Base-by-base conservation (phyloP, 495 filamentous ascomycete species). In the Evernia prunastri region DNA sequence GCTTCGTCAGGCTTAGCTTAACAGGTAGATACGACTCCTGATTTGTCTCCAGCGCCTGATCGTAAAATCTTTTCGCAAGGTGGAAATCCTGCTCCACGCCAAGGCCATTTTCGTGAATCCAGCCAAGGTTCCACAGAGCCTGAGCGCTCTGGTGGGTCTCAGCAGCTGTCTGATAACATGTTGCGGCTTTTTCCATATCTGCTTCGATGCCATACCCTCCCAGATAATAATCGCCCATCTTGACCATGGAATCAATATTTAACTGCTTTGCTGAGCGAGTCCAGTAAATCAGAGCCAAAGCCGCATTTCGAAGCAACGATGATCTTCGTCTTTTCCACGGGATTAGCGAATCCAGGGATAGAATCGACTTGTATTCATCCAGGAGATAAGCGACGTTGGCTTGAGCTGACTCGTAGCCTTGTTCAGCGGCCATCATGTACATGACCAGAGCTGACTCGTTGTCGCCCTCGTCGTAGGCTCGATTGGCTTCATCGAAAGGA, bases 21-120 rank as follows among this genome's bases (percentile, higher is more conserved):
- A 97, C 95, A 0, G 94, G 95, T n/a, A 97, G 79, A 71, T 97
- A 97, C 0, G 95, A 90, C 74, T 97, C 95, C 40, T 84, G 80
- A 69, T 96, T 99, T 6, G 91, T 94, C 71, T 90, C 90, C 23
- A 96, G 77, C 1, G 94, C 92, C 59, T 91, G 81, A 71, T 99
- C 94, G 71, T 99, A 99, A 75, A 89, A 95, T 31, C 94, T 79
- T 76, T 99, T 99, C 5, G 95, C 94, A 43, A 99, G 86, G 71
- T 97, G 94, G 73, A 94, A 99, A 72, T 99, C 94, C 71, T 99
- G 94, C 42, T 88, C 86, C 4, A 97, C 86, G 15, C 93, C 91
- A 54, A 97, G 80, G 4, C 94, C 94, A 71, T 97, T 97, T 75
- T 99, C 94, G 74, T 99, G 91, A 90, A 99, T 97, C 94, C 94